These are phyloP conservation scores for Leccinum aurantiacum DNA, from an alignment of 768 basidiomycete species.

Conservation along the genomic window DNA sequence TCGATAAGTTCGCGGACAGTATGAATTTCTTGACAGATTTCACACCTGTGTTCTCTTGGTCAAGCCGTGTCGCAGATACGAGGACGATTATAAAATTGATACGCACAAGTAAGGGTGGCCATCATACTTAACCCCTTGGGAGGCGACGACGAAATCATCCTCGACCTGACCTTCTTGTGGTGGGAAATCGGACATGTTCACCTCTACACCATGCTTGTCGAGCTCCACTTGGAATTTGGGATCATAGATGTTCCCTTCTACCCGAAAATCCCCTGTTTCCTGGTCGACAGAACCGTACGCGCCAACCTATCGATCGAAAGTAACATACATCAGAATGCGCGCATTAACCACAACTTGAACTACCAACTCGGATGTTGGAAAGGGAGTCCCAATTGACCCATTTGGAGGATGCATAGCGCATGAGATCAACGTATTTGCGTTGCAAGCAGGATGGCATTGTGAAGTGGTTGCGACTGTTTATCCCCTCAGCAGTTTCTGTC, in stretches of 20 bases:
- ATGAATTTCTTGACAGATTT: not conserved
- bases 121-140: constrained; percentile 13
- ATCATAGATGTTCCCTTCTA: constrained; percentile 39
- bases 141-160: constrained; percentile 22
- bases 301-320: constrained; percentile 29
- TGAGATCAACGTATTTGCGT: constrained; percentile 39
- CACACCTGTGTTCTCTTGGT: not conserved
- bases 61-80: not conserved
- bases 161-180: constrained; percentile 21
- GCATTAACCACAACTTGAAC: not conserved
- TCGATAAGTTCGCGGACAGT: constrained; percentile 27
- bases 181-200: constrained; percentile 18
- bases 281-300: constrained; percentile 34
- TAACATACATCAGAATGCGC: not conserved
- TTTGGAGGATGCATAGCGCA: constrained; percentile 30
- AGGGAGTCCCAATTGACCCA: constrained; percentile 40
- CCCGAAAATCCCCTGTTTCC: constrained; percentile 29
- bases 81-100: not conserved
- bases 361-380: constrained; percentile 23
- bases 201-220: constrained; percentile 3
- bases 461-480: not conserved
- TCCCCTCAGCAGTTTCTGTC: not conserved
- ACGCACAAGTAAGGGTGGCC: constrained; percentile 6
- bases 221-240: constrained; percentile 19
- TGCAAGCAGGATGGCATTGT: constrained; percentile 11